These are phyloP conservation scores for Rhizopogon salebrosus DNA, from an alignment of 768 basidiomycete species.

Conservation along the genomic window DNA sequence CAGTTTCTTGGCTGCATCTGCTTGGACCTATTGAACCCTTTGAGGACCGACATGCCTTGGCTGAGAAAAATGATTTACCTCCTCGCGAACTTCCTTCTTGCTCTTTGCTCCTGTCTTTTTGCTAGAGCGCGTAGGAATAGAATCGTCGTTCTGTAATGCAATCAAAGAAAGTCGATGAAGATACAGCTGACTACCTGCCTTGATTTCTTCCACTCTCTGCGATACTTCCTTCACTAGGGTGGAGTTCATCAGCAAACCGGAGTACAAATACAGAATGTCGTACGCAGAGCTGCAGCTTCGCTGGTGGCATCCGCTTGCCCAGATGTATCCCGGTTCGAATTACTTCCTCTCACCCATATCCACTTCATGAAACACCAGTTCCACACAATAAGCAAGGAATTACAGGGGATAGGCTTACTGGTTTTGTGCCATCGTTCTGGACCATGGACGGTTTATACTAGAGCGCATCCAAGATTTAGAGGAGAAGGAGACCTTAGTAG, in stretches of 20 bases:
- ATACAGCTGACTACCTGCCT: conserved; percentile 31
- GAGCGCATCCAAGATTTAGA: not conserved
- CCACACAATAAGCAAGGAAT: not conserved
- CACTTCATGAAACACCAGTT: conserved; percentile 36
- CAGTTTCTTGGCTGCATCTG: conserved; percentile 50
- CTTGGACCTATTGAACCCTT: conserved; percentile 42
- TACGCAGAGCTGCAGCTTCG: conserved; percentile 45
- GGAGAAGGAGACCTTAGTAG: not conserved
- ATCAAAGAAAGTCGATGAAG: conserved; percentile 1
- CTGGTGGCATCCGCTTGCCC: conserved; percentile 28
- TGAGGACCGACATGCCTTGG: not conserved
- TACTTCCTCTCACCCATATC: conserved; percentile 50
- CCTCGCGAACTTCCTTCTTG: conserved; percentile 71
- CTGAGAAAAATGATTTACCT: conserved; percentile 32
- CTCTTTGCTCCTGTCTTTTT: conserved; percentile 71
- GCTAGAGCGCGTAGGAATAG: conserved; percentile 61
- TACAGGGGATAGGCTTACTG: conserved; percentile 38
- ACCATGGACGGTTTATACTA: conserved; percentile 80
- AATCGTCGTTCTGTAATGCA: conserved; percentile 48
- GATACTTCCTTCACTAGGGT: conserved; percentile 52
- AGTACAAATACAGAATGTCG: conserved; percentile 9
- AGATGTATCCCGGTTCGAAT: not conserved
- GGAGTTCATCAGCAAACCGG: not conserved
- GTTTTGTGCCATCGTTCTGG: conserved; percentile 70
- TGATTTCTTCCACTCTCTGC: conserved; percentile 53